A percentile compares a stretch with the other conserved stretches of the same genome.
Evolutionary conservation across 1,284 basidiomycete species (phyloP).

Genomic region (Marasmius oreades): DNA sequence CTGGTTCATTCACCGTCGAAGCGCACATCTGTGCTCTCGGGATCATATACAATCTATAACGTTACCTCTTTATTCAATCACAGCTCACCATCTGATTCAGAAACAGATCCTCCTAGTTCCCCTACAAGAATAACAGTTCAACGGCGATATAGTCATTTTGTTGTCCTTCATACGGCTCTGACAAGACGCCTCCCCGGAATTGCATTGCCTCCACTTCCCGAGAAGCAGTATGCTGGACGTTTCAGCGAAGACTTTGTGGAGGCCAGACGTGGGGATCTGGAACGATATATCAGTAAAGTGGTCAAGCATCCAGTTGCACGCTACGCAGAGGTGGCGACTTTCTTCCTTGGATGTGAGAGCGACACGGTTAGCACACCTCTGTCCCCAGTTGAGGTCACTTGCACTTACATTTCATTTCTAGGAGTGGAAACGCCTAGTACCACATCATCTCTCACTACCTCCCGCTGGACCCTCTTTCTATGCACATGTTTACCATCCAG

Average conservation of each 20-base stretch:
- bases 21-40: slow-evolving; percentile 58
- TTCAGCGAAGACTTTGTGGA: slow-evolving; percentile 83
- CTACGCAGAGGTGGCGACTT: slow-evolving; percentile 77
- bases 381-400: neutral
- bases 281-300: slow-evolving; percentile 69
- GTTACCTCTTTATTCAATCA: slow-evolving; percentile 71
- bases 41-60: slow-evolving; percentile 72
- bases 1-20: slow-evolving; percentile 80
- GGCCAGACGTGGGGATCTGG: slow-evolving; percentile 73
- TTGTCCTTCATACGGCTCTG: slow-evolving; percentile 70
- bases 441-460: slow-evolving; percentile 55
- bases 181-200: slow-evolving; percentile 68
- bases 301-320: slow-evolving; percentile 77
- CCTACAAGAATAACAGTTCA: slow-evolving; percentile 66
- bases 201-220: slow-evolving; percentile 76
- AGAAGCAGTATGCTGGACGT: slow-evolving; percentile 78
- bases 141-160: slow-evolving; percentile 83
- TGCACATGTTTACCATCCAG: slow-evolving; percentile 78
- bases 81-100: slow-evolving; percentile 21
- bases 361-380: slow-evolving; percentile 49
- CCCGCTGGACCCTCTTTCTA: slow-evolving; percentile 72
- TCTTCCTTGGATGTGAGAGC: slow-evolving; percentile 74
- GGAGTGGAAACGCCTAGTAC: slow-evolving; percentile 71
- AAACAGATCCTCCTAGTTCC: slow-evolving; percentile 25
- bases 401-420: slow-evolving; percentile 24